phyloP scores from a whole-genome alignment of 2,329 filamentous ascomycete genomes.

The Metarhizium album region DNA sequence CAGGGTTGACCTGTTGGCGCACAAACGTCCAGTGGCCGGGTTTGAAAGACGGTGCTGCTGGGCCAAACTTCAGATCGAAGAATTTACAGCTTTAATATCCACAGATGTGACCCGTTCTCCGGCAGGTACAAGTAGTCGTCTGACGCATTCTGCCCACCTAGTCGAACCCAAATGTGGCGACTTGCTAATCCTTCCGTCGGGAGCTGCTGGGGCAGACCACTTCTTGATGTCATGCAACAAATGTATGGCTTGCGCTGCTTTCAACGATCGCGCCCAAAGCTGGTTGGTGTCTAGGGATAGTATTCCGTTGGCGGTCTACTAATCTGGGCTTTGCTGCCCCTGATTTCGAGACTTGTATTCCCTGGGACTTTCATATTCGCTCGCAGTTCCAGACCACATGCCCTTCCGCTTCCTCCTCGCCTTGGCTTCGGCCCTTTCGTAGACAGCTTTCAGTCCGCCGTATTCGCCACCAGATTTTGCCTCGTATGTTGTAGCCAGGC shows the following conservation, averaged over 20 bases:
- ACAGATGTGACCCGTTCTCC: background rate
- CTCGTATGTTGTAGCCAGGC: conserved; percentile 86
- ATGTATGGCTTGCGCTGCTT: background rate
- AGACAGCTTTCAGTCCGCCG: conserved; percentile 56
- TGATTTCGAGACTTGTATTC: conserved; percentile 61
- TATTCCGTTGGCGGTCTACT: background rate
- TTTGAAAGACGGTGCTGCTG: background rate
- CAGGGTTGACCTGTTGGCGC: background rate
- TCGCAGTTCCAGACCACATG: conserved; percentile 62
- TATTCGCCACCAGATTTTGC: conserved; percentile 85
- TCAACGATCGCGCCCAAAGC: background rate
- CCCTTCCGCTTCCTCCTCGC: conserved; percentile 56
- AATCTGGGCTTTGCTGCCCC: conserved; percentile 9
- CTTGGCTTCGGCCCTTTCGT: conserved; percentile 53
- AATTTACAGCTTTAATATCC: too few relatives aligned
- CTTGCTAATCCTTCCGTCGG: background rate
- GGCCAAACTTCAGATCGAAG: background rate
- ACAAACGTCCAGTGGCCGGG: background rate
- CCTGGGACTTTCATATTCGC: conserved; percentile 68
- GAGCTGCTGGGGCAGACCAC: background rate
- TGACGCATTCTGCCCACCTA: background rate
- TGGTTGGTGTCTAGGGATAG: background rate
- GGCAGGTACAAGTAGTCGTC: background rate
- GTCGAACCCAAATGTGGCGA: background rate
- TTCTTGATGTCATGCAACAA: background rate